phyloP scores from a whole-genome alignment of 306 rosid species.

The Cicer bijugum region DNA sequence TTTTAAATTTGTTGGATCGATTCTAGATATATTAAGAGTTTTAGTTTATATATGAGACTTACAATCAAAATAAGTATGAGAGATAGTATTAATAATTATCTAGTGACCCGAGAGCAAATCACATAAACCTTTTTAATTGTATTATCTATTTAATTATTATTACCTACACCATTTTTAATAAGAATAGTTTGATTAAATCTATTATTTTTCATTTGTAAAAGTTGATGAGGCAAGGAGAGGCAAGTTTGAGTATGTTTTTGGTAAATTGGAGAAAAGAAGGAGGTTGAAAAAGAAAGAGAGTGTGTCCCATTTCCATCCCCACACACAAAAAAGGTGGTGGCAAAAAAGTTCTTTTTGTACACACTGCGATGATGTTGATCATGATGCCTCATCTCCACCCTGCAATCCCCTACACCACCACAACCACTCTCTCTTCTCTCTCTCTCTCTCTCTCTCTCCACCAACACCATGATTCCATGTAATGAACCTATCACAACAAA shows the following conservation, averaged over 20 bases:
- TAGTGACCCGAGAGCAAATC: too few species aligned
- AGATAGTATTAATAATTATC: too few species aligned
- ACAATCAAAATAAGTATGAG: too few species aligned
- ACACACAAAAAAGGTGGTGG: slow-evolving; percentile 87
- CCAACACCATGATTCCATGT: slow-evolving; percentile 49
- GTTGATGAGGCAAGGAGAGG: slow-evolving; percentile 32
- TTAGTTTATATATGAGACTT: too few species aligned
- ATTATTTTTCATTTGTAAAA: background rate
- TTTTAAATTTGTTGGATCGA: too few species aligned
- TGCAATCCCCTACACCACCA: slow-evolving; percentile 67
- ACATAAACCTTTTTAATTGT: too few species aligned
- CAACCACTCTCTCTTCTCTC: slow-evolving; percentile 32
- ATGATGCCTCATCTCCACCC: slow-evolving; percentile 59
- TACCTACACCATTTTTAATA: too few species aligned
- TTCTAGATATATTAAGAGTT: too few species aligned
- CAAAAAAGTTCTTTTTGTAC: slow-evolving; percentile 95
- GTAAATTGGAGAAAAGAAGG: slow-evolving; percentile 29
- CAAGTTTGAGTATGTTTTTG: slow-evolving; percentile 25
- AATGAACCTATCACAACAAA: background rate
- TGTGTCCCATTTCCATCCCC: slow-evolving; percentile 48
- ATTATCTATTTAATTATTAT: too few species aligned
- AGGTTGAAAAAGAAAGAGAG: slow-evolving; percentile 35
- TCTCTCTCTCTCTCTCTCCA: slow-evolving; percentile 32
- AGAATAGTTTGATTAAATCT: too few species aligned
- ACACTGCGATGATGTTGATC: slow-evolving; percentile 86